A percentile compares a stretch with the other conserved stretches of the same genome.
Conservation (phyloP, 192 early-diverging fungal species). For the Haplosporangium gracile region DNA sequence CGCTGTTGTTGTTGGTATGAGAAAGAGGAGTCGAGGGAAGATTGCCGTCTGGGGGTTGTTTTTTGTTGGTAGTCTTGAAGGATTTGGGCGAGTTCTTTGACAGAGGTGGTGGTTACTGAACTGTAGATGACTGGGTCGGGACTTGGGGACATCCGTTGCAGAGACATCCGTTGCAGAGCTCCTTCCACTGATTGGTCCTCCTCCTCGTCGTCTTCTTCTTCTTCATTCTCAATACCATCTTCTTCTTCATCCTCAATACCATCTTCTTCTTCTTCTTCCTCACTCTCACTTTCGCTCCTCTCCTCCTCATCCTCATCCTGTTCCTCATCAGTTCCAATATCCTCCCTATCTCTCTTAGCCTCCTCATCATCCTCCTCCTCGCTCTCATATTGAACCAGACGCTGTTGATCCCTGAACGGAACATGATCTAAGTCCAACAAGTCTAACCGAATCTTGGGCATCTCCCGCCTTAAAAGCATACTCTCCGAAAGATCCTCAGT, state of each 20-base stretch:
- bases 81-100: conserved; percentile 20
- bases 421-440: conserved; percentile 36
- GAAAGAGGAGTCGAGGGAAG: neutral
- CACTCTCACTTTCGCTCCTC: neutral
- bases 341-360: neutral
- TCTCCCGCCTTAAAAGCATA: conserved; percentile 39
- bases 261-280: neutral
- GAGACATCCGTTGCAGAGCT: too few species aligned
- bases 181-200: neutral
- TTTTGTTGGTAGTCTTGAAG: conserved; percentile 8
- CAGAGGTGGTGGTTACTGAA: neutral
- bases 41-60: neutral
- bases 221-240: neutral
- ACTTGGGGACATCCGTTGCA: neutral
- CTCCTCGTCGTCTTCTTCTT: neutral
- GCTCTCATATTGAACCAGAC: conserved; percentile 12
- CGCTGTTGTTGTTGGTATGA: neutral
- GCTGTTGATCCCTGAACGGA: conserved; percentile 23
- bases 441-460: conserved; percentile 44
- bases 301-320: neutral
- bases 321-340: neutral
- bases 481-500: conserved; percentile 32
- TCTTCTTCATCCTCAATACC: neutral
- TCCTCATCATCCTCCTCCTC: conserved; percentile 36
- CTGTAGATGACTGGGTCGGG: neutral